phyloP scores from a whole-genome alignment of 176 grass and related monocot species.

The Zea luxurians region DNA sequence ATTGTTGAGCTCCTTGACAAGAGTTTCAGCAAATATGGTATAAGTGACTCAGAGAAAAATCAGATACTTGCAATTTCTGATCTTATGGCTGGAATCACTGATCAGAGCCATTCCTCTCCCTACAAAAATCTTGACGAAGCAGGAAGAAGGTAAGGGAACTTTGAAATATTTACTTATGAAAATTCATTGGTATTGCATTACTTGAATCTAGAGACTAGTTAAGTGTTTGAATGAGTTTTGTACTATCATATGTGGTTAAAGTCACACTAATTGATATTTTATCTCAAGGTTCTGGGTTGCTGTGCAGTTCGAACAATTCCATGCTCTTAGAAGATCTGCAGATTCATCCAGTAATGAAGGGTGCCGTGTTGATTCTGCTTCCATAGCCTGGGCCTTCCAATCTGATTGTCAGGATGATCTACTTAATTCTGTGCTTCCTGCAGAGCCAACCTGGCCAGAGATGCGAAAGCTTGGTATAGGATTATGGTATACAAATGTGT shows the following conservation, averaged over 20 bases:
- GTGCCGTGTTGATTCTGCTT: conserved; percentile 58
- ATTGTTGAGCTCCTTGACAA: conserved; percentile 62
- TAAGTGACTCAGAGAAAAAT: conserved; percentile 59
- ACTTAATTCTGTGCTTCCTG: conserved; percentile 79
- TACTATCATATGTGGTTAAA: conserved; percentile 20
- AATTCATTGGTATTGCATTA: conserved; percentile 21
- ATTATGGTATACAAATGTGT: conserved; percentile 79
- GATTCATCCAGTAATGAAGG: conserved; percentile 44
- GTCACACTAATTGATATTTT: conserved; percentile 46
- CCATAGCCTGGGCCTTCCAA: conserved; percentile 84
- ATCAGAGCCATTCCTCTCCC: conserved; percentile 64
- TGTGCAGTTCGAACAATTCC: conserved; percentile 69
- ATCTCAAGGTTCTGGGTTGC: conserved; percentile 91
- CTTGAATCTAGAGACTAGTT: conserved; percentile 26
- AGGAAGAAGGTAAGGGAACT: conserved; percentile 66
- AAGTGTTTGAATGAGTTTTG: conserved; percentile 13
- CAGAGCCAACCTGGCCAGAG: conserved; percentile 74
- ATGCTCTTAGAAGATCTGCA: conserved; percentile 45
- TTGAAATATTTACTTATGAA: conserved; percentile 15
- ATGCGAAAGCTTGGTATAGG: conserved; percentile 87
- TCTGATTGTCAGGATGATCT: conserved; percentile 98
- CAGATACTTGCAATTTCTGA: conserved; percentile 82
- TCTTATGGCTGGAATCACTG: conserved; percentile 78
- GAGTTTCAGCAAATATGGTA: conserved; percentile 40
- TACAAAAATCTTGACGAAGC: conserved; percentile 91